A percentile compares a stretch with the other conserved stretches of the same genome.
phyloP scores from a whole-genome alignment of 257 asterid genomes.

The Ajuga chamaepitys region DNA sequence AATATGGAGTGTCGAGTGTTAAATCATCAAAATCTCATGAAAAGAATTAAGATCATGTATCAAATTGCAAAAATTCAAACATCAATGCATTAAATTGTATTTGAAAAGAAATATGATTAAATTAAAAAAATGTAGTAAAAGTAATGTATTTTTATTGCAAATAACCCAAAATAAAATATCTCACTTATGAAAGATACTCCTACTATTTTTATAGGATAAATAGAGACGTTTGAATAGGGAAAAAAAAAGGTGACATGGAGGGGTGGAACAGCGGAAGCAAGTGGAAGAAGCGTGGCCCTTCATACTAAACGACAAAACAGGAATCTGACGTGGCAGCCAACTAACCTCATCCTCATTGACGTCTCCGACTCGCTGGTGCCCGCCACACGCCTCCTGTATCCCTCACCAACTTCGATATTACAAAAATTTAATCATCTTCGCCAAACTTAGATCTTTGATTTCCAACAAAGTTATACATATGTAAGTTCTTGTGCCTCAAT shows the following conservation, averaged over 20 bases:
- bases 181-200: too few relatives aligned
- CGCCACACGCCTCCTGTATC: slow-evolving; percentile 37
- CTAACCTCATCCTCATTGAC: slow-evolving; percentile 10
- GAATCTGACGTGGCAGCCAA: slow-evolving; percentile 21
- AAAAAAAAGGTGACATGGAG: slow-evolving; percentile 8
- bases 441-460: slow-evolving; percentile 4
- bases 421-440: background rate
- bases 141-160: too few relatives aligned
- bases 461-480: background rate
- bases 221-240: too few relatives aligned
- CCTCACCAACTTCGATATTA: background rate
- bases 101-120: too few relatives aligned
- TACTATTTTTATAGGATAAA: too few relatives aligned
- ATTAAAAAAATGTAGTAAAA: too few relatives aligned
- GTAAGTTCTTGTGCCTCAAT: slow-evolving; percentile 4
- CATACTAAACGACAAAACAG: slow-evolving; percentile 3
- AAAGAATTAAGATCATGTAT: too few relatives aligned
- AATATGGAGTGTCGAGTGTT: too few relatives aligned
- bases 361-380: slow-evolving; percentile 20
- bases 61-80: too few relatives aligned
- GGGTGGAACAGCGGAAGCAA: slow-evolving; percentile 6
- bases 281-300: slow-evolving; percentile 1
- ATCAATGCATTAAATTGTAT: too few relatives aligned
- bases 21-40: too few relatives aligned
- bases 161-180: too few relatives aligned